Percentiles rank a stretch among this genome's conserved stretches.
These are phyloP conservation scores for Ustilago bromivora DNA, from an alignment of 1,284 basidiomycete genomes.

Conservation along the genomic window DNA sequence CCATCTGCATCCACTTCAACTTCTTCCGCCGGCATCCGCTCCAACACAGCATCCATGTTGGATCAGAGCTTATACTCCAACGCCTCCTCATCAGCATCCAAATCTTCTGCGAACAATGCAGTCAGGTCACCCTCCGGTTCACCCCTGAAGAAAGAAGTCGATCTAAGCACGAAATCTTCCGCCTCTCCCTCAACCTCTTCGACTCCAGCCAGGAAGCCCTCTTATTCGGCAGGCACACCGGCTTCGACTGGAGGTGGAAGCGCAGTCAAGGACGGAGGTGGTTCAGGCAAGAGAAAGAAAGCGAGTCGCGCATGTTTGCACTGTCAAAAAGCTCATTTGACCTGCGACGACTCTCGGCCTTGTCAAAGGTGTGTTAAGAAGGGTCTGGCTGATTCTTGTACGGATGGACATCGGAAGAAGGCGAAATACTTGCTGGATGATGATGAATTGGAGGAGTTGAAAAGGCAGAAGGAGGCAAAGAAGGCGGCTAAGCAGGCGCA, in stretches of 20 bases:
- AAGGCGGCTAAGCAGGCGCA: slow-evolving; percentile 46
- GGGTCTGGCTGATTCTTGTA: slow-evolving; percentile 86
- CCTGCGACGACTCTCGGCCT: slow-evolving; percentile 94
- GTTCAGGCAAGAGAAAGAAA: slow-evolving; percentile 75
- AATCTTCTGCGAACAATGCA: slow-evolving; percentile 4
- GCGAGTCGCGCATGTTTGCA: slow-evolving; percentile 91
- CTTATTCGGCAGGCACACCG: slow-evolving; percentile 11
- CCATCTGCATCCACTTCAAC: slow-evolving; percentile 1
- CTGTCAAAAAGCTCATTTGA: slow-evolving; percentile 93
- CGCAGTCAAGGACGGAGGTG: slow-evolving; percentile 15
- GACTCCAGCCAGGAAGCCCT: not conserved
- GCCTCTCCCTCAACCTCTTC: slow-evolving; percentile 3
- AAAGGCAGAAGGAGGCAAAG: slow-evolving; percentile 54
- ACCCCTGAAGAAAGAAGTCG: slow-evolving; percentile 42
- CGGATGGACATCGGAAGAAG: slow-evolving; percentile 95
- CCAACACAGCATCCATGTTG: slow-evolving; percentile 26
- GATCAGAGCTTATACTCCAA: slow-evolving; percentile 49
- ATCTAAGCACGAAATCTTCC: slow-evolving; percentile 19
- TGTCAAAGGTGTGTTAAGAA: slow-evolving; percentile 95
- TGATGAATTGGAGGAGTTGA: slow-evolving; percentile 63
- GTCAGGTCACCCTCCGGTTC: slow-evolving; percentile 24
- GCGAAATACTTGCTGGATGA: slow-evolving; percentile 82
- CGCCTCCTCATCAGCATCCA: slow-evolving; percentile 22
- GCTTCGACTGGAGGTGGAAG: slow-evolving; percentile 8
- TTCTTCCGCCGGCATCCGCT: slow-evolving; percentile 14